Percentiles rank a stretch among this genome's conserved stretches.
Evolutionary conservation across 2,329 filamentous ascomycete genomes (phyloP).

Genomic region (Stagonosporopsis chrysanthemi): DNA sequence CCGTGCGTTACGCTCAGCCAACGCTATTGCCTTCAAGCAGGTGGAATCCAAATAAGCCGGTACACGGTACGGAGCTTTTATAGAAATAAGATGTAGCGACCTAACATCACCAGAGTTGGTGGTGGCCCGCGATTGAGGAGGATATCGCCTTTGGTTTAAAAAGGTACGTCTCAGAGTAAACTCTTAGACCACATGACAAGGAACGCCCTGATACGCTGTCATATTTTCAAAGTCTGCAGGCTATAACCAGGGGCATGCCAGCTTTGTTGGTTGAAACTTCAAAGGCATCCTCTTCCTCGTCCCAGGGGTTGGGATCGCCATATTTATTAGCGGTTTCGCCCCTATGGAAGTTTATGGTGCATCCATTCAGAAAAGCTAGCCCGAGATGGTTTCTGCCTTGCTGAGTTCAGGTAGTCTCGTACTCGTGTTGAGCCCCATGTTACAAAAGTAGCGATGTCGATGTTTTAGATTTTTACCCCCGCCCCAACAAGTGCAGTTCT

Average conservation of each 20-base stretch:
- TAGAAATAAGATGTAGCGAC: slow-evolving; percentile 20
- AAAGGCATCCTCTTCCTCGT: slow-evolving; percentile 2
- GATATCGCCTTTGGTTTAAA: background rate
- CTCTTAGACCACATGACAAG: slow-evolving; percentile 57
- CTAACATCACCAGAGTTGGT: slow-evolving; percentile 32
- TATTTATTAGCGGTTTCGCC: slow-evolving; percentile 1
- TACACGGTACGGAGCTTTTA: slow-evolving; percentile 62
- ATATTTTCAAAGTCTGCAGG: slow-evolving; percentile 60
- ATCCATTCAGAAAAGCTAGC: background rate
- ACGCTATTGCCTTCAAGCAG: slow-evolving; percentile 53
- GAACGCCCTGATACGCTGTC: slow-evolving; percentile 58
- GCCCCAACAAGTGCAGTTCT: no score
- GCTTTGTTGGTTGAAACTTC: background rate
- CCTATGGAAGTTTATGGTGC: background rate
- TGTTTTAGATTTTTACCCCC: no score
- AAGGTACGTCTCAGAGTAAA: slow-evolving; percentile 59
- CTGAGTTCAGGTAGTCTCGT: no score
- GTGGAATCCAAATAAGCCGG: slow-evolving; percentile 58
- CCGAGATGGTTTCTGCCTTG: background rate
- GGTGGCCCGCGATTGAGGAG: slow-evolving; percentile 16
- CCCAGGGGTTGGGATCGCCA: background rate
- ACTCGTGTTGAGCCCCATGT: no score
- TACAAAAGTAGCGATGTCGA: no score
- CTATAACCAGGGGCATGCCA: slow-evolving; percentile 35
- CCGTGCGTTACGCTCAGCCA: slow-evolving; percentile 11